Percentiles rank a stretch among this genome's conserved stretches.
Evolutionary conservation across 1,139 yeast genomes (phyloP).

Genomic region (Geotrichum restrictum): DNA sequence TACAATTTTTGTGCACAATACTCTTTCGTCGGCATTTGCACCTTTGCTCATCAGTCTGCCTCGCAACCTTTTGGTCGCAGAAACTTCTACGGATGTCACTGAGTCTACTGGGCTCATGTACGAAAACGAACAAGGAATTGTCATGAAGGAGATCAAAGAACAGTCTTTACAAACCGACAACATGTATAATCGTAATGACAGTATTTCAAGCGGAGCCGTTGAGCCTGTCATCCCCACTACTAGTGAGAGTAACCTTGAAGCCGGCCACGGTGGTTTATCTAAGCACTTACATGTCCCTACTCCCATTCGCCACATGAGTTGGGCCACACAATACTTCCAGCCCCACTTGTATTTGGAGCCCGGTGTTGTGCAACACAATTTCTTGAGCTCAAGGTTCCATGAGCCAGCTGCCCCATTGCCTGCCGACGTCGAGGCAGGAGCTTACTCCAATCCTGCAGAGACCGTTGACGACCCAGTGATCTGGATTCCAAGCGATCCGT

Average conservation of each 20-base stretch:
- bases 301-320: conserved; percentile 1
- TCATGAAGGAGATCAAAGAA: conserved; percentile 8
- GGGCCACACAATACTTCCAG: conserved; percentile 36
- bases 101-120: neutral
- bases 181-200: neutral
- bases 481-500: conserved; percentile 86
- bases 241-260: conserved; percentile 4
- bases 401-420: conserved; percentile 33
- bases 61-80: conserved; percentile 37
- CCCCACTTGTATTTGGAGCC: conserved; percentile 59
- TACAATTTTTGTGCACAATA: conserved; percentile 64
- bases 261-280: neutral
- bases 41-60: conserved; percentile 67
- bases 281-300: neutral
- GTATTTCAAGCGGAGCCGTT: conserved; percentile 6
- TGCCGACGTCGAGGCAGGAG: conserved; percentile 46
- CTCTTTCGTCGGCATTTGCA: conserved; percentile 59
- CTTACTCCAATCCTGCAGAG: conserved; percentile 74
- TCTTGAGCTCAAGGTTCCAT: conserved; percentile 46
- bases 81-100: neutral
- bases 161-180: neutral
- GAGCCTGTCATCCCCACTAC: conserved; percentile 5
- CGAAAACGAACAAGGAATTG: neutral
- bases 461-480: conserved; percentile 61
- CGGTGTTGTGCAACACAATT: conserved; percentile 29